Conservation (phyloP, 2,329 filamentous ascomycete genomes). For the Alternaria ventricosa region DNA sequence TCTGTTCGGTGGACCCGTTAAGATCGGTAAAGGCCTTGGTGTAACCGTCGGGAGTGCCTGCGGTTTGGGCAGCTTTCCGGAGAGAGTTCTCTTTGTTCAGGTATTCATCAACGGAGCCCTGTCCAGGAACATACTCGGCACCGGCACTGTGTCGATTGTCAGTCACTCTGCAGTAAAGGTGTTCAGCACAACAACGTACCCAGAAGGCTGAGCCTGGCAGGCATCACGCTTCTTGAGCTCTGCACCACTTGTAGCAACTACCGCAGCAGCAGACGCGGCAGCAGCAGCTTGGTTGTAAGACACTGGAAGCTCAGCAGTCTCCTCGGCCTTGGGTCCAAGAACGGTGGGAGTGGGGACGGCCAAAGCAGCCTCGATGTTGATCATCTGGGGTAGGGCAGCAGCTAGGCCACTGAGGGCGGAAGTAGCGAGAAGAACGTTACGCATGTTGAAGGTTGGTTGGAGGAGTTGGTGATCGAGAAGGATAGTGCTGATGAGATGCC, state of each 20-base stretch:
- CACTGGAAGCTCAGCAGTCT: not conserved
- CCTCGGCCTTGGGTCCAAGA: slow-evolving; percentile 36
- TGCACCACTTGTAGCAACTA: slow-evolving; percentile 15
- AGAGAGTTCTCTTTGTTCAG: slow-evolving; percentile 4
- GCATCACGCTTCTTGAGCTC: slow-evolving; percentile 16
- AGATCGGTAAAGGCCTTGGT: slow-evolving; percentile 22
- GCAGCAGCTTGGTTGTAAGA: slow-evolving; percentile 2
- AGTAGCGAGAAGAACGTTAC: slow-evolving; percentile 24
- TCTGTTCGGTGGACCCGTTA: slow-evolving; percentile 26
- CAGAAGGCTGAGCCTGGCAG: slow-evolving; percentile 20
- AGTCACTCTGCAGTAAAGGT: not conserved
- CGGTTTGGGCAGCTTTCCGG: slow-evolving; percentile 15
- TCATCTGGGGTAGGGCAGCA: slow-evolving; percentile 33
- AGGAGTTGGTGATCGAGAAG: slow-evolving; percentile 10
- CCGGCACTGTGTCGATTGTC: not conserved
- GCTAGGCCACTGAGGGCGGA: slow-evolving; percentile 22
- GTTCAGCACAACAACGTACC: slow-evolving; percentile 11
- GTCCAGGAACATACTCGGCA: not conserved
- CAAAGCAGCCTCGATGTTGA: slow-evolving; percentile 48
- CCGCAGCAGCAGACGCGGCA: slow-evolving; percentile 16
- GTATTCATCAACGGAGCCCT: slow-evolving; percentile 16
- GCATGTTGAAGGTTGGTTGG: slow-evolving; percentile 27
- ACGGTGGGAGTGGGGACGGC: slow-evolving; percentile 38
- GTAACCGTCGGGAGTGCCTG: slow-evolving; percentile 25
- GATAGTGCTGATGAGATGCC: slow-evolving; percentile 1